A percentile compares a stretch with the other conserved stretches of the same genome.
Conservation (phyloP, 2,329 filamentous ascomycete genomes). For the Boeremia exigua region DNA sequence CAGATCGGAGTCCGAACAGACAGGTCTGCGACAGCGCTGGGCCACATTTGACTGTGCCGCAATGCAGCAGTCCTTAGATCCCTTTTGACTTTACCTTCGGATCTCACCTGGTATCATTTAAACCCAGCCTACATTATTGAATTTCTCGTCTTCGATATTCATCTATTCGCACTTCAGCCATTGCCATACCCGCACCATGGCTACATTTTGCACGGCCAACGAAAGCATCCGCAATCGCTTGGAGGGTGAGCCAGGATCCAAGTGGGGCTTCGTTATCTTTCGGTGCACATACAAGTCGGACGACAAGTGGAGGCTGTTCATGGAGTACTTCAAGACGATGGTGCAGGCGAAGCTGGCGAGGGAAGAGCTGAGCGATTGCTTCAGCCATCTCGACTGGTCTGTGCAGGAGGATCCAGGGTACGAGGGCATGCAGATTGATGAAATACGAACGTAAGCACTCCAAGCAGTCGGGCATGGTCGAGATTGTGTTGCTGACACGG, state of each 20-base stretch:
- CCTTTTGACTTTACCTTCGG: background rate
- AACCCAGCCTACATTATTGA: too few relatives aligned
- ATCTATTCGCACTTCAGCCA: too few relatives aligned
- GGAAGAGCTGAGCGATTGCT: background rate
- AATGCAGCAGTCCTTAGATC: too few relatives aligned
- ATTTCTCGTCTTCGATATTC: too few relatives aligned
- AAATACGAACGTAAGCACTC: background rate
- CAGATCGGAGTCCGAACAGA: too few relatives aligned
- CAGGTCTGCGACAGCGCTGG: too few relatives aligned
- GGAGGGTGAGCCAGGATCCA: background rate
- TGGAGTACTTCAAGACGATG: background rate
- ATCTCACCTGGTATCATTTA: background rate
- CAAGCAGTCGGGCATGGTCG: too few relatives aligned
- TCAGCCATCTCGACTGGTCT: background rate
- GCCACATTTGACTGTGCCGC: too few relatives aligned
- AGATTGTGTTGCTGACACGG: too few relatives aligned
- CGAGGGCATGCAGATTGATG: background rate
- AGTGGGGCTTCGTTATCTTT: constrained; percentile 6
- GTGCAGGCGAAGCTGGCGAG: background rate
- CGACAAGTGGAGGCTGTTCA: constrained; percentile 2
- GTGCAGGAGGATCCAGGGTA: constrained; percentile 5
- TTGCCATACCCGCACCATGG: background rate
- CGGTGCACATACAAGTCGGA: background rate
- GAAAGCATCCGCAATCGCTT: background rate
- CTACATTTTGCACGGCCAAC: background rate